Evolutionary conservation across 2,329 filamentous ascomycete genomes (phyloP).

Genomic region (Botrytis hyacinthi): DNA sequence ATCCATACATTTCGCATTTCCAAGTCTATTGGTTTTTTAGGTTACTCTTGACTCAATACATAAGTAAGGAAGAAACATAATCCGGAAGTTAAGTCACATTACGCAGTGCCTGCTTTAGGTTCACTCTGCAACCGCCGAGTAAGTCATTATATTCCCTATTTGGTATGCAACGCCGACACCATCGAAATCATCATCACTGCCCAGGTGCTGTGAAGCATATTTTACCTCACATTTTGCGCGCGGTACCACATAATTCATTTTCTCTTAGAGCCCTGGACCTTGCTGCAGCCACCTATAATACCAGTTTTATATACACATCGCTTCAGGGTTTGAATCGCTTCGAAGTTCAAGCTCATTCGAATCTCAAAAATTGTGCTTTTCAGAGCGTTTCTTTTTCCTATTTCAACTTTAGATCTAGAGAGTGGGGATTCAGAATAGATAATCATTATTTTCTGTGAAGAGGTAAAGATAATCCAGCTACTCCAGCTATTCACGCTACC

Average conservation of each 20-base stretch:
- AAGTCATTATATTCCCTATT: conserved; percentile 20
- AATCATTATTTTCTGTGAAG: neutral
- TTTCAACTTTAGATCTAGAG: neutral
- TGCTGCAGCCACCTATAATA: conserved; percentile 29
- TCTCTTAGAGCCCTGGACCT: conserved; percentile 18
- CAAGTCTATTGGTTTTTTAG: neutral
- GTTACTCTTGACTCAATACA: neutral
- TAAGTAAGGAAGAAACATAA: neutral
- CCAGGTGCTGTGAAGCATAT: conserved; percentile 23
- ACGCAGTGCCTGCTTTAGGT: conserved; percentile 6
- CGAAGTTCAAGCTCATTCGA: neutral
- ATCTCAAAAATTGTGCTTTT: neutral
- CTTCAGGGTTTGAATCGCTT: conserved; percentile 17
- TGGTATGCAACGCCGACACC: conserved; percentile 11
- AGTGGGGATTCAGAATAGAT: conserved; percentile 22
- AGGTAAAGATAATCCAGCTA: neutral
- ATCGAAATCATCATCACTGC: conserved; percentile 22
- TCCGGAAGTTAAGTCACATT: conserved; percentile 2
- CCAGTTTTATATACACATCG: conserved; percentile 30
- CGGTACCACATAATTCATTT: conserved; percentile 14
- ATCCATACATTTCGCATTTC: neutral
- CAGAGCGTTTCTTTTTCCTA: neutral
- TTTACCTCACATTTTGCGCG: conserved; percentile 11
- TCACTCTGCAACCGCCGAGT: conserved; percentile 22
- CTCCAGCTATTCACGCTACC: neutral